Evolutionary conservation across 2,329 filamentous ascomycete genomes (phyloP).

Genomic region (Alternaria burnsii): DNA sequence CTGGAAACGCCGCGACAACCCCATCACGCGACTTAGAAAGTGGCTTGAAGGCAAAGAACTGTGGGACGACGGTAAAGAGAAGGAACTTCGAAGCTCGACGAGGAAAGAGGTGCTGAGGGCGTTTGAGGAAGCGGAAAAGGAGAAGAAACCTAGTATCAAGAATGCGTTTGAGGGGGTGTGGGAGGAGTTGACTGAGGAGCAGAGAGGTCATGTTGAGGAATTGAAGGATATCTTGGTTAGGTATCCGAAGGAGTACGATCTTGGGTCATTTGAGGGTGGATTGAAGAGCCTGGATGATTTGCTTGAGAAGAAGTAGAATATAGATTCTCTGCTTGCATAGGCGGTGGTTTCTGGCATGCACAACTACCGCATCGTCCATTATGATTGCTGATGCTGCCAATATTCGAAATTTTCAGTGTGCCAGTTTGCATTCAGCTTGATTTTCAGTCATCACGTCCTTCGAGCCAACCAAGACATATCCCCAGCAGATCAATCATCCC

Average conservation of each 20-base stretch:
- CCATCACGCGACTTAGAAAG: conserved; percentile 83
- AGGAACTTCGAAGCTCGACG: conserved; percentile 69
- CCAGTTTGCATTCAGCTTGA: neutral
- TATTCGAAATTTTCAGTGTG: neutral
- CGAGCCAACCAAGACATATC: neutral
- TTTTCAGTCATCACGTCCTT: neutral
- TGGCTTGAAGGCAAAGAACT: conserved; percentile 85
- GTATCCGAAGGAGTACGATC: conserved; percentile 93
- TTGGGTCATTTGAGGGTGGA: conserved; percentile 78
- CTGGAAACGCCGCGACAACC: conserved; percentile 91
- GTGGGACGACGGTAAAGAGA: conserved; percentile 88
- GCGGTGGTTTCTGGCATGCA: neutral
- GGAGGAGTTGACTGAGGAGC: conserved; percentile 82
- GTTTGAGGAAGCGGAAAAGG: conserved; percentile 82
- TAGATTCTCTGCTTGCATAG: neutral
- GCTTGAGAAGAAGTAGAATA: conserved; percentile 21
- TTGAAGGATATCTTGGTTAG: conserved; percentile 79
- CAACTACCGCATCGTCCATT: neutral
- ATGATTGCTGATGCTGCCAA: neutral
- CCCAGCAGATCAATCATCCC: neutral
- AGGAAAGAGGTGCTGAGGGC: conserved; percentile 82
- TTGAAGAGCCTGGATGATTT: conserved; percentile 65
- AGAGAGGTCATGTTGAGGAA: conserved; percentile 76
- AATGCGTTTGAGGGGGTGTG: conserved; percentile 89
- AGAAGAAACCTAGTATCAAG: conserved; percentile 77